These are phyloP conservation scores for Gymnopilus dilepis DNA, from an alignment of 768 basidiomycete species.

Conservation along the genomic window DNA sequence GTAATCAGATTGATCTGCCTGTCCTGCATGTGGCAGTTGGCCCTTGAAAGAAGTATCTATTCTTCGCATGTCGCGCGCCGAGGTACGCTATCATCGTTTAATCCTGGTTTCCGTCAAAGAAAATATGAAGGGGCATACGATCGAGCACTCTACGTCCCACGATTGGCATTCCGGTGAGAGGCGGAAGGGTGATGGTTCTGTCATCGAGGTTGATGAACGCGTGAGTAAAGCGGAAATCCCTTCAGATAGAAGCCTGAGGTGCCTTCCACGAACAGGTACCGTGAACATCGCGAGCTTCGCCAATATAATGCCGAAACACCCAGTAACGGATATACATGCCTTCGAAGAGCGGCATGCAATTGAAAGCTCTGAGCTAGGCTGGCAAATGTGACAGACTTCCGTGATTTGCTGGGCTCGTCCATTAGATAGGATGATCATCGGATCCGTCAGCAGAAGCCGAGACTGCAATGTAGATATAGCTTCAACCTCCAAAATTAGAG, in stretches of 20 bases:
- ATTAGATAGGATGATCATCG: neutral
- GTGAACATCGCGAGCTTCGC: constrained; percentile 4
- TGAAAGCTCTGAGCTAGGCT: neutral
- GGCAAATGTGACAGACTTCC: neutral
- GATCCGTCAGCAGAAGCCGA: neutral
- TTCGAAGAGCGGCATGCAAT: neutral
- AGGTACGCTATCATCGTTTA: constrained; percentile 30
- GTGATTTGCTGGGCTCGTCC: neutral
- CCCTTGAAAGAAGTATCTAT: constrained; percentile 28
- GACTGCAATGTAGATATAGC: neutral
- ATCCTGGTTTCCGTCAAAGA: constrained; percentile 21
- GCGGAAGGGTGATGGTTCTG: constrained; percentile 26
- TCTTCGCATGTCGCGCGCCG: constrained; percentile 27
- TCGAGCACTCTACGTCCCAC: constrained; percentile 23
- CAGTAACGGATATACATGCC: neutral
- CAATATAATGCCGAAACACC: neutral
- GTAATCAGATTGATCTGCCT: constrained; percentile 30
- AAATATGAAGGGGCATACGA: constrained; percentile 22
- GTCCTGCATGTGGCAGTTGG: constrained; percentile 33
- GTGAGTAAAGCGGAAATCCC: constrained; percentile 26
- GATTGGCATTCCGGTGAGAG: constrained; percentile 26
- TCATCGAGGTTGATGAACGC: constrained; percentile 22
- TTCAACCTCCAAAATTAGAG: neutral
- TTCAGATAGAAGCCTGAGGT: constrained; percentile 15
- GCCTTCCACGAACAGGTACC: constrained; percentile 20